phyloP scores from a whole-genome alignment of 495 filamentous ascomycete genomes.

The Lophiostoma macrostomum region DNA sequence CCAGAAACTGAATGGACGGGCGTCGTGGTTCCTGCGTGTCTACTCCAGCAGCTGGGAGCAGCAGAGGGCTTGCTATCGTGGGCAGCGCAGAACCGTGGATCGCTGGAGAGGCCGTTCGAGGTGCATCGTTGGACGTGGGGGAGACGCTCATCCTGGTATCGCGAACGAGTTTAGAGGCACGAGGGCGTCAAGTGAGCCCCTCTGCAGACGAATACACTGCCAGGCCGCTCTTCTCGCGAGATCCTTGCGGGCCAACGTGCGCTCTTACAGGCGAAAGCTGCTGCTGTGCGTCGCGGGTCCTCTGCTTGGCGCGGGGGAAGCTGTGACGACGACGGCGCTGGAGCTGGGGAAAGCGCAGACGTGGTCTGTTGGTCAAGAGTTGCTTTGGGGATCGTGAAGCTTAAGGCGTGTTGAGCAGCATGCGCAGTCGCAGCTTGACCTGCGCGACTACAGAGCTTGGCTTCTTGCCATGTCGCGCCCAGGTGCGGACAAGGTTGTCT shows the following conservation, averaged over 20 bases:
- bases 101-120: slow-evolving; percentile 23
- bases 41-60: slow-evolving; percentile 7
- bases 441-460: slow-evolving; percentile 25
- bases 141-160: slow-evolving; percentile 32
- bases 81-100: slow-evolving; percentile 1
- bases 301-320: slow-evolving; percentile 22
- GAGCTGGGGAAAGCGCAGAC: not conserved
- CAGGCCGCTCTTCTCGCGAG: slow-evolving; percentile 16
- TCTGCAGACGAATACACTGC: slow-evolving; percentile 27
- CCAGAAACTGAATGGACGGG: slow-evolving; percentile 32
- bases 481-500: slow-evolving; percentile 9
- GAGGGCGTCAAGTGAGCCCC: slow-evolving; percentile 27
- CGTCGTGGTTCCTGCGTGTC: slow-evolving; percentile 23
- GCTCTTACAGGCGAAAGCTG: slow-evolving; percentile 23
- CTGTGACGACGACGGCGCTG: not conserved
- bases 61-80: slow-evolving; percentile 22
- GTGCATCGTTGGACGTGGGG: slow-evolving; percentile 28
- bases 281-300: slow-evolving; percentile 19
- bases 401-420: not conserved
- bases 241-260: slow-evolving; percentile 26
- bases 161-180: slow-evolving; percentile 27
- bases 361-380: not conserved
- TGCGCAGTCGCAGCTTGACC: slow-evolving; percentile 16
- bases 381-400: slow-evolving; percentile 3
- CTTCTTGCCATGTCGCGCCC: slow-evolving; percentile 22